Percentiles rank a stretch among this genome's conserved stretches.
phyloP scores from a whole-genome alignment of 306 rosid species.

The Citrullus colocynthis region DNA sequence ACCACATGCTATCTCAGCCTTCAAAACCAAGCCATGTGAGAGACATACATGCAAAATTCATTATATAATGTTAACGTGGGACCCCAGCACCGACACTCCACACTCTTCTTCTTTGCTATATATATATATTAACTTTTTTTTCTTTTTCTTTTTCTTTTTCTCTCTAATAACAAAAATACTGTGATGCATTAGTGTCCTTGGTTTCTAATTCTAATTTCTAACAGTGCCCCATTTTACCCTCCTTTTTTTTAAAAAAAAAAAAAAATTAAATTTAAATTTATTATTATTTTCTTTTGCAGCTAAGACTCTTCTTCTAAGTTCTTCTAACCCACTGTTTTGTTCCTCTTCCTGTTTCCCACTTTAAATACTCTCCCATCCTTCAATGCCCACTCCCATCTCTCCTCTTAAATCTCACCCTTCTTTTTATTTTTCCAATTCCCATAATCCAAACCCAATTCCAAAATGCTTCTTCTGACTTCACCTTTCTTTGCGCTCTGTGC shows the following conservation, averaged over 20 bases:
- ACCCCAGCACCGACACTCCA: conserved; percentile 12
- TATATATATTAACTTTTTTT: too few relatives aligned
- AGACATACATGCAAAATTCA: not conserved
- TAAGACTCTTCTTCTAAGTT: not conserved
- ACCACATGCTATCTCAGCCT: not conserved
- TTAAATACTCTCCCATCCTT: conserved; percentile 14
- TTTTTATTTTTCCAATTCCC: not conserved
- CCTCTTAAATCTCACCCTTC: not conserved
- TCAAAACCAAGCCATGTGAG: not conserved
- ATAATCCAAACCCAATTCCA: not conserved
- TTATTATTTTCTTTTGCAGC: conserved; percentile 11
- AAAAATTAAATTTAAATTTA: too few relatives aligned
- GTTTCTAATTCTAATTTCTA: too few relatives aligned
- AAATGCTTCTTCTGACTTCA: conserved; percentile 39
- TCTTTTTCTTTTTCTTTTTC: not conserved
- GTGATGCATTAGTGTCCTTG: not conserved
- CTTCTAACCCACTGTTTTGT: not conserved
- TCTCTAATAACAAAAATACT: not conserved
- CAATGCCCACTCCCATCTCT: not conserved
- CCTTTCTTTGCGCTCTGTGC: conserved; percentile 19
- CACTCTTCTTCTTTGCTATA: not conserved
- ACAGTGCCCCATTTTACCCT: not conserved
- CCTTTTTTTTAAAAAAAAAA: not conserved
- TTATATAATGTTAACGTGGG: not conserved
- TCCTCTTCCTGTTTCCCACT: conserved; percentile 38